A percentile compares a stretch with the other conserved stretches of the same genome.
Conservation (phyloP, 345 rosid genomes). For the Sisymbrium irio region DNA sequence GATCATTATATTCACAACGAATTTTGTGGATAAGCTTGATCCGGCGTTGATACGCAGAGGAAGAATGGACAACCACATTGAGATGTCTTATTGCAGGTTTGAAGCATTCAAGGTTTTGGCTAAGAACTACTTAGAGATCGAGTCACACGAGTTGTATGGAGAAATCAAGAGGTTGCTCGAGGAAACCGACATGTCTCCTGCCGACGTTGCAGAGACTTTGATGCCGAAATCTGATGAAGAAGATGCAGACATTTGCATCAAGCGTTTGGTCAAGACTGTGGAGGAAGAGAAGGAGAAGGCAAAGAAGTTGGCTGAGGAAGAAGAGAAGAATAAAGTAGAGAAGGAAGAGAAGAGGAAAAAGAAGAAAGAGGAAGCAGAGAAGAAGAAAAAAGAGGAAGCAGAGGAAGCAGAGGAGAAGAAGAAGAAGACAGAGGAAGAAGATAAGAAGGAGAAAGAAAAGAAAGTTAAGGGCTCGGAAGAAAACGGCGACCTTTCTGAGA, state of each 20-base stretch:
- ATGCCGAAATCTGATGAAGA: slow-evolving; percentile 41
- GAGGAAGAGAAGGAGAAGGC: slow-evolving; percentile 33
- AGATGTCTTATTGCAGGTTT: slow-evolving; percentile 44
- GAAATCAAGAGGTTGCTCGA: slow-evolving; percentile 25
- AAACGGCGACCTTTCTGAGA: not conserved
- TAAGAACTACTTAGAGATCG: slow-evolving; percentile 40
- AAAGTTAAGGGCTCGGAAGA: not conserved
- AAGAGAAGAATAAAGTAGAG: slow-evolving; percentile 20
- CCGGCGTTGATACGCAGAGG: slow-evolving; percentile 48
- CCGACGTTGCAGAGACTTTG: slow-evolving; percentile 50
- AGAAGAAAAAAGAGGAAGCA: slow-evolving; percentile 5
- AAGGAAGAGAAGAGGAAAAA: not conserved
- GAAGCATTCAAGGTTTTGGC: slow-evolving; percentile 50
- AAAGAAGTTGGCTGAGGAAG: slow-evolving; percentile 18
- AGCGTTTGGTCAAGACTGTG: slow-evolving; percentile 38
- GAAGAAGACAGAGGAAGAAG: slow-evolving; percentile 6
- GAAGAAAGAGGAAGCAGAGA: slow-evolving; percentile 5
- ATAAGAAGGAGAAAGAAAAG: not conserved
- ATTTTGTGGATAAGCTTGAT: slow-evolving; percentile 46
- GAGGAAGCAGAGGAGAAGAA: not conserved
- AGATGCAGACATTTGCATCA: slow-evolving; percentile 33
- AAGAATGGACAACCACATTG: slow-evolving; percentile 54
- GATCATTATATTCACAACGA: slow-evolving; percentile 47
- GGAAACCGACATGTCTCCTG: slow-evolving; percentile 36
- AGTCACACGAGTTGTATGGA: slow-evolving; percentile 29